Evolutionary conservation across 140 eudicot genomes (phyloP).

Genomic region (Flaveria floridana): DNA sequence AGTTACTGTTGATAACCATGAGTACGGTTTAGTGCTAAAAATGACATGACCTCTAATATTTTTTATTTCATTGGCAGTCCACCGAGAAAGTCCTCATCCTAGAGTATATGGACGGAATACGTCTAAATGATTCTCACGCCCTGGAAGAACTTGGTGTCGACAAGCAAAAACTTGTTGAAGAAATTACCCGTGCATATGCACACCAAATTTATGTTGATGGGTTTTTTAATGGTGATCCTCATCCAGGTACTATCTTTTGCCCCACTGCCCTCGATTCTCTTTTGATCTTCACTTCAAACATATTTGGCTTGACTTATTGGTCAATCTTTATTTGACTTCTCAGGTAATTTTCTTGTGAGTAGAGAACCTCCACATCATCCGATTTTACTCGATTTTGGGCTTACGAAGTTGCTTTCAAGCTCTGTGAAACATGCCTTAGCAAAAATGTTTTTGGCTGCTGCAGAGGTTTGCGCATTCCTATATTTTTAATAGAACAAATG

Average conservation of each 20-base stretch:
- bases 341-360: constrained; percentile 99
- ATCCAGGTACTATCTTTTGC: constrained; percentile 45
- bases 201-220: constrained; percentile 99
- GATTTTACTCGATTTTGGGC: constrained; percentile 94
- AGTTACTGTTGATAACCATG: not conserved
- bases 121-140: constrained; percentile 70
- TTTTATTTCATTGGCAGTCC: constrained; percentile 53
- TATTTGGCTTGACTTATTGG: constrained; percentile 14
- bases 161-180: constrained; percentile 94
- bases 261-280: not conserved
- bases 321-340: constrained; percentile 19
- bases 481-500: not conserved
- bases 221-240: constrained; percentile 97
- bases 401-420: constrained; percentile 77
- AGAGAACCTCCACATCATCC: constrained; percentile 92
- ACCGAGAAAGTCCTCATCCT: constrained; percentile 78
- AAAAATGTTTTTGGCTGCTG: constrained; percentile 93
- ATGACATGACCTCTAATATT: constrained; percentile 18
- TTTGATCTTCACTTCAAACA: constrained; percentile 17
- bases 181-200: constrained; percentile 95
- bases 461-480: constrained; percentile 62
- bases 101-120: constrained; percentile 97
- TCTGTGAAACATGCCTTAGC: constrained; percentile 89
- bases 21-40: not conserved
- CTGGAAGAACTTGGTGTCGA: constrained; percentile 74